Evolutionary conservation across 108 stramenopile species (phyloP), one percentile per base, ranked within the genome.

Genomic region (Nitzschia putrida): DNA sequence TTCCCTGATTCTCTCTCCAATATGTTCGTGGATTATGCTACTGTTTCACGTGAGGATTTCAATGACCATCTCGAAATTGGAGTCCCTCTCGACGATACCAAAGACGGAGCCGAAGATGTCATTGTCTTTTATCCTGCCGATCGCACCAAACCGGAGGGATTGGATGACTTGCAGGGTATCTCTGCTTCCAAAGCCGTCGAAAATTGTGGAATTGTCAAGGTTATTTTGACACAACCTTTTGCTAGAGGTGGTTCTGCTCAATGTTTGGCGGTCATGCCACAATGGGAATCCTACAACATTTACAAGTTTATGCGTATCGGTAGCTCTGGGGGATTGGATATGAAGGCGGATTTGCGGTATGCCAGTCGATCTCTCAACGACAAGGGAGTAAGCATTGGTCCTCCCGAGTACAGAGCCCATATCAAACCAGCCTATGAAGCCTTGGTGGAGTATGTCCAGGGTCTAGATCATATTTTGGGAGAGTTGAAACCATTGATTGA

Each of bases 281-380:
- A 90, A 65, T 90, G 82, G 64, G 88, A 88, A 75, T 80, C 82
- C 11, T 89, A 83, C 70, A 83, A 93, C 63, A 69, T 93, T 9
- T 85, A 93, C 63, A 81, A 89, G 63, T 85, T 78, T 60, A 71
- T 91, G 82, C 51, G 90, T n/a, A 57, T 77, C 50, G 55, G 75
- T 18, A 41, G 54, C 13, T 20, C 18, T 42, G 34, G 37, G 10
- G 61, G 64, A 18, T 40, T 84, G 2, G 51, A 82, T 56, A 20
- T 20, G 10, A 12, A 66, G 6, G 21, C 53, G 13, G 84, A 83
- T 11, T 52, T 93, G 40, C 53, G 79, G 9, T 83, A 77, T 58
- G 88, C 88, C 37, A 78, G 80, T 53, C 71, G 87, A 29, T 79
- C 80, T 34, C 38, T 80, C 38, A 49, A 72, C 39, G 70, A 67